Evolutionary conservation across 768 basidiomycete species (phyloP).

Genomic region (Panaeolus cyanescens): DNA sequence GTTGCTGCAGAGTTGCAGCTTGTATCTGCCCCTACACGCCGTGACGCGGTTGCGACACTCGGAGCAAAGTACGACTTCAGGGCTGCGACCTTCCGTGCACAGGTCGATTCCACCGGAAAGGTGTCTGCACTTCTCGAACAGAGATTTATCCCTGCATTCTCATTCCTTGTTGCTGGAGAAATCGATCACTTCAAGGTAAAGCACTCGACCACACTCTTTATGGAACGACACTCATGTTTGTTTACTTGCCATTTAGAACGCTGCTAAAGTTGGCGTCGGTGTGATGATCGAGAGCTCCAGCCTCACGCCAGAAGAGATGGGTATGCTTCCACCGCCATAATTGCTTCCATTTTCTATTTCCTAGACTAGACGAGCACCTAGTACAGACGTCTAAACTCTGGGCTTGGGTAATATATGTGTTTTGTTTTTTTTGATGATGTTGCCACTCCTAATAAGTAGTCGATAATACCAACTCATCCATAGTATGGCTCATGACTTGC

Average conservation of each 20-base stretch:
- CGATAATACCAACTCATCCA: too few species aligned
- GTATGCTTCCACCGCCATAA: conserved; percentile 55
- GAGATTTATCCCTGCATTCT: conserved; percentile 92
- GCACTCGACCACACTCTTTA: too few species aligned
- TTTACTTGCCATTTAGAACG: conserved; percentile 61
- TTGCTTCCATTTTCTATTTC: not conserved
- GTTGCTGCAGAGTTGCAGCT: conserved; percentile 94
- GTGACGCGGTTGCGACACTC: conserved; percentile 91
- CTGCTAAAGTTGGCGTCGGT: conserved; percentile 93
- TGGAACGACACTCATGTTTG: not conserved
- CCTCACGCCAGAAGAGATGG: conserved; percentile 85
- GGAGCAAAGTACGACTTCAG: conserved; percentile 98
- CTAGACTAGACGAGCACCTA: conserved; percentile 1
- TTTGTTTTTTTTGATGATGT: not conserved
- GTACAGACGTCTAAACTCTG: conserved; percentile 2
- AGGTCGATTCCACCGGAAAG: conserved; percentile 93
- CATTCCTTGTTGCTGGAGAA: conserved; percentile 94
- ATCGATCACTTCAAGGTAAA: conserved; percentile 97
- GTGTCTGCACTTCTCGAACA: conserved; percentile 95
- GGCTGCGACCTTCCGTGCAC: conserved; percentile 91
- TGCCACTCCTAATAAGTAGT: not conserved
- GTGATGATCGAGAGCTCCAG: conserved; percentile 94
- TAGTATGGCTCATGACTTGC: not conserved
- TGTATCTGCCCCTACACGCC: conserved; percentile 72
- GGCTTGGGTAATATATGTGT: too few species aligned